phyloP scores from a whole-genome alignment of 129 eudicot species.

The Pulicaria dysenterica region DNA sequence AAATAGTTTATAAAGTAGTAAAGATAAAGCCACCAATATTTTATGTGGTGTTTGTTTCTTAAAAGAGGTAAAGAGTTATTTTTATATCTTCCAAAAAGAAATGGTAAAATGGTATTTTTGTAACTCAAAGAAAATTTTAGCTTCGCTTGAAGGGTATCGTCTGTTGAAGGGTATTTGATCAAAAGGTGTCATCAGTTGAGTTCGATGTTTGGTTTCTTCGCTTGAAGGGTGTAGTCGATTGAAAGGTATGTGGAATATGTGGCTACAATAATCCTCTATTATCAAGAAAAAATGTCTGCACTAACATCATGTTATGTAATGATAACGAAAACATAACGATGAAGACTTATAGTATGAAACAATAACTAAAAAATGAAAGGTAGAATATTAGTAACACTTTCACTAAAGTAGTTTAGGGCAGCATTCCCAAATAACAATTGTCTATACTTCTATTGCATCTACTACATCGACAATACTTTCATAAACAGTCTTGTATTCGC shows the following conservation, averaged over 20 bases:
- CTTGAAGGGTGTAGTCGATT: not conserved
- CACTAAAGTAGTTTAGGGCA: not conserved
- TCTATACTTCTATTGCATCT: constrained; percentile 18
- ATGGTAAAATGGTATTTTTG: too few species aligned
- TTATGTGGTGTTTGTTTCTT: too few species aligned
- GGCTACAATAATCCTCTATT: not conserved
- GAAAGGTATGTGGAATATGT: not conserved
- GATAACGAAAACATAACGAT: not conserved
- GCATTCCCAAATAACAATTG: constrained; percentile 12
- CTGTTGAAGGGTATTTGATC: too few species aligned
- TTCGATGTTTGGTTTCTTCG: too few species aligned
- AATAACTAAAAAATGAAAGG: constrained; percentile 5
- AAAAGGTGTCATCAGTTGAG: too few species aligned
- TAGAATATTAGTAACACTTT: constrained; percentile 1
- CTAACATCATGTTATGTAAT: not conserved
- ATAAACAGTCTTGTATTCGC: constrained; percentile 2
- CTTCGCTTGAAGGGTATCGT: too few species aligned
- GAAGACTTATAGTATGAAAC: not conserved
- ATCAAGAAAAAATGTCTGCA: not conserved
- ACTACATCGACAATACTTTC: constrained; percentile 24
- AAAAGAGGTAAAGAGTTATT: too few species aligned
- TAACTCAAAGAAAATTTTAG: too few species aligned
- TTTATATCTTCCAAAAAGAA: too few species aligned
- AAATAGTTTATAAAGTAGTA: too few species aligned
- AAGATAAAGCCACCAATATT: too few species aligned